These are phyloP conservation scores for Mangifera indica DNA, from an alignment of 345 rosid genomes.

Conservation along the genomic window DNA sequence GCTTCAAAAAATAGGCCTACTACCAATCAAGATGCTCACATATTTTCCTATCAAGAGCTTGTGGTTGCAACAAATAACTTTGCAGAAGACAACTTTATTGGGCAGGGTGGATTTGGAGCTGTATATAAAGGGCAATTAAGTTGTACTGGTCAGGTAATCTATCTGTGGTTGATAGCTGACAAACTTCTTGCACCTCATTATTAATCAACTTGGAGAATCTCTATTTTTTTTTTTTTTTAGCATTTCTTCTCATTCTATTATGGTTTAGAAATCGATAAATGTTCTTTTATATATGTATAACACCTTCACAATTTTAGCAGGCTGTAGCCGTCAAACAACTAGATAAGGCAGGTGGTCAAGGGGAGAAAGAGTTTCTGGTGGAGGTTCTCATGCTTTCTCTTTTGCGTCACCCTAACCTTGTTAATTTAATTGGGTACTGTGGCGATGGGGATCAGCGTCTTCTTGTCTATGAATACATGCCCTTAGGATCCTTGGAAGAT, in stretches of 20 bases:
- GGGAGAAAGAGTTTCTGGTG: slow-evolving; percentile 78
- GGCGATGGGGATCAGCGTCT: slow-evolving; percentile 76
- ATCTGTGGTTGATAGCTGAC: not conserved
- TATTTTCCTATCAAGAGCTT: slow-evolving; percentile 59
- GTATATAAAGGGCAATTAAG: slow-evolving; percentile 59
- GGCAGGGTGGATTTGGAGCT: slow-evolving; percentile 80
- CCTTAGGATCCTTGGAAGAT: slow-evolving; percentile 69
- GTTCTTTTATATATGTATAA: not conserved
- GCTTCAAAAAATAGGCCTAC: slow-evolving; percentile 4
- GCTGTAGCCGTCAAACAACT: slow-evolving; percentile 72
- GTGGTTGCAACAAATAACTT: slow-evolving; percentile 60
- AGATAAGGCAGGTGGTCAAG: slow-evolving; percentile 61
- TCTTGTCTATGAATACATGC: slow-evolving; percentile 71
- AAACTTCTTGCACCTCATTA: not conserved
- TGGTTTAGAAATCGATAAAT: not conserved
- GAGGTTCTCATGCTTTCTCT: slow-evolving; percentile 88
- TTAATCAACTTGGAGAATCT: not conserved
- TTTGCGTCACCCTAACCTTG: slow-evolving; percentile 66
- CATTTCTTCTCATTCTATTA: not conserved
- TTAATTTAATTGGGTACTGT: slow-evolving; percentile 66
- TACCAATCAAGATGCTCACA: slow-evolving; percentile 7
- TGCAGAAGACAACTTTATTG: slow-evolving; percentile 43
- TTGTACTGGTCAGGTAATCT: slow-evolving; percentile 52
- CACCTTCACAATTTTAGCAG: slow-evolving; percentile 28
- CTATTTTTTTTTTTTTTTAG: no score